These are phyloP conservation scores for Lasiosphaeria ovina DNA, from an alignment of 495 filamentous ascomycete species.

Conservation along the genomic window DNA sequence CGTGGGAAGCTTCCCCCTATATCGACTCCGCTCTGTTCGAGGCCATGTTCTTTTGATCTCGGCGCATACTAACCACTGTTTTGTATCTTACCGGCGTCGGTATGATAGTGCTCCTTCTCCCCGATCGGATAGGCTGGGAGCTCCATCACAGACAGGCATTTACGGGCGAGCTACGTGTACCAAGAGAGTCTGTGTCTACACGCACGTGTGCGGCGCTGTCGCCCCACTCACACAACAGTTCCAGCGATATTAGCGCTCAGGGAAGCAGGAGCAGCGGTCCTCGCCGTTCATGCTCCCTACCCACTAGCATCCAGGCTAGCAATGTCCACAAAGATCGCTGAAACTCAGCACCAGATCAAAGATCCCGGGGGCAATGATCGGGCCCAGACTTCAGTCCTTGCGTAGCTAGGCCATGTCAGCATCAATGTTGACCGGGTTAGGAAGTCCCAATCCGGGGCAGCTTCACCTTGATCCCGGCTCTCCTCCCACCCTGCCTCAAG, in stretches of 20 bases:
- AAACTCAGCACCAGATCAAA: slow-evolving; percentile 1
- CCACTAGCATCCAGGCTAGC: not conserved
- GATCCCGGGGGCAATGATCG: not conserved
- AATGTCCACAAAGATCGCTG: not conserved
- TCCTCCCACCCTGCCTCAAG: too few relatives aligned
- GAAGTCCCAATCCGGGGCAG: too few relatives aligned
- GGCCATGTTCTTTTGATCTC: too few relatives aligned
- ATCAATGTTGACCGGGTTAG: not conserved
- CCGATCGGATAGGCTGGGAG: too few relatives aligned
- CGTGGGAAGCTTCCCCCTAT: too few relatives aligned
- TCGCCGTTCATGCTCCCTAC: not conserved
- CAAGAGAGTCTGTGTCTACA: not conserved
- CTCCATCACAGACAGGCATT: too few relatives aligned
- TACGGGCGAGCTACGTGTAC: not conserved
- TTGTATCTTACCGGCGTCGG: too few relatives aligned
- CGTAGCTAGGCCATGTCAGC: not conserved
- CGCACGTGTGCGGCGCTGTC: slow-evolving; percentile 6
- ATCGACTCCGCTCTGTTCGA: too few relatives aligned
- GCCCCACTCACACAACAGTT: not conserved
- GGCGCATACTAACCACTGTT: too few relatives aligned
- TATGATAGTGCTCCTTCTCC: too few relatives aligned
- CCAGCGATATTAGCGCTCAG: not conserved
- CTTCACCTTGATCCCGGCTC: too few relatives aligned
- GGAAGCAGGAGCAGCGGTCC: not conserved
- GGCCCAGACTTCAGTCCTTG: not conserved